Conservation (phyloP, 768 basidiomycete genomes). For the Pseudohyphozyma bogoriensis region DNA sequence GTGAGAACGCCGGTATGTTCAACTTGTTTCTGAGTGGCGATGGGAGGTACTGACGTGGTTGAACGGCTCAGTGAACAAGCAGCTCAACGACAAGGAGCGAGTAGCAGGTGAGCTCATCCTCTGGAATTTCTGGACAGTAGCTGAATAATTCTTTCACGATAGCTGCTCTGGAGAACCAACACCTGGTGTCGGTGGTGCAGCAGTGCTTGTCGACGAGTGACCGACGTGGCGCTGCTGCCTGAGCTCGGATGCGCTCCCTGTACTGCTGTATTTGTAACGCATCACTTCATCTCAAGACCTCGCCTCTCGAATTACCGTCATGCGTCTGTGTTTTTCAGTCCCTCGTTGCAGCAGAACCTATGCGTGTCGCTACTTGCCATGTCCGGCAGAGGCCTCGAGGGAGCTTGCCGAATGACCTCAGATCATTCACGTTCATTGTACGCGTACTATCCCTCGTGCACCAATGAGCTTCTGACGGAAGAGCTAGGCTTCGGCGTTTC, state of each 20-base stretch:
- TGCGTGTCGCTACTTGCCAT: too few relatives aligned
- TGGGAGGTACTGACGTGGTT: neutral
- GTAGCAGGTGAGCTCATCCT: constrained; percentile 52
- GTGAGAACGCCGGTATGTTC: constrained; percentile 68
- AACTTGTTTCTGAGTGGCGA: neutral
- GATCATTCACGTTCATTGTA: too few relatives aligned
- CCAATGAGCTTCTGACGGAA: too few relatives aligned
- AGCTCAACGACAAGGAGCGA: constrained; percentile 96
- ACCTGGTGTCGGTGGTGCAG: constrained; percentile 77
- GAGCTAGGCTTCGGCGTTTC: too few relatives aligned
- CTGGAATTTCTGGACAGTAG: neutral
- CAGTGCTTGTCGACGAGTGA: constrained; percentile 51
- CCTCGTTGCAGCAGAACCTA: too few relatives aligned
- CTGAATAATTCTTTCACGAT: neutral
- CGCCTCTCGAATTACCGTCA: too few relatives aligned
- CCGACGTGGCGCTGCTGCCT: neutral
- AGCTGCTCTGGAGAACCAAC: constrained; percentile 86
- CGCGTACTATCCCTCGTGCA: too few relatives aligned
- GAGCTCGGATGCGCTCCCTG: neutral
- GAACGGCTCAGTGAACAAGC: constrained; percentile 70
- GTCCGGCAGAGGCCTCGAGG: too few relatives aligned
- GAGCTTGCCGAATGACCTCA: too few relatives aligned
- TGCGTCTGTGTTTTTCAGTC: too few relatives aligned
- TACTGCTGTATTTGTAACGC: too few relatives aligned
- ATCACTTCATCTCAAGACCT: too few relatives aligned